A percentile compares a stretch with the other conserved stretches of the same genome.
Conservation (phyloP, 441 rosid genomes). For the Biscutella laevigata region DNA sequence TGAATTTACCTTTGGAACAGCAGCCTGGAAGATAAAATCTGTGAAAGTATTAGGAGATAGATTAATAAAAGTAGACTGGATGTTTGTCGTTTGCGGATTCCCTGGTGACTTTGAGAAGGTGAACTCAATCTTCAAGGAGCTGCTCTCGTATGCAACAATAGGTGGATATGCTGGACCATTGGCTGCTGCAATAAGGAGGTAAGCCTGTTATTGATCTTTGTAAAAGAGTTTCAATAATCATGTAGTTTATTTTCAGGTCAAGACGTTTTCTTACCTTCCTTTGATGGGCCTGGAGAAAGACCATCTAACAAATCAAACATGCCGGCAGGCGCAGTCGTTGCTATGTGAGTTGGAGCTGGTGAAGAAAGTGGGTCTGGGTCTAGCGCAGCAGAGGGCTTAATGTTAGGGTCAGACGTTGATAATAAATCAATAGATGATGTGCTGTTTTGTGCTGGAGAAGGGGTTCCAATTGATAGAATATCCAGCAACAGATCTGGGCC, state of each 20-base stretch:
- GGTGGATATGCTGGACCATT: conserved; percentile 78
- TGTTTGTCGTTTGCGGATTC: conserved; percentile 56
- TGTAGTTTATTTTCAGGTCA: background rate
- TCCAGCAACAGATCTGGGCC: conserved; percentile 77
- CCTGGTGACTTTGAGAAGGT: conserved; percentile 73
- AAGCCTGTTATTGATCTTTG: conserved; percentile 9
- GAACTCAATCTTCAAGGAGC: conserved; percentile 68
- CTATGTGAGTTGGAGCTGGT: conserved; percentile 31
- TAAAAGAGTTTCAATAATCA: background rate
- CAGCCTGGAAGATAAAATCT: conserved; percentile 92
- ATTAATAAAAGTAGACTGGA: conserved; percentile 71
- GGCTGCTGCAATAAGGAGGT: conserved; percentile 42
- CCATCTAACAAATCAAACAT: conserved; percentile 85
- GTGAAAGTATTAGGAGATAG: conserved; percentile 50
- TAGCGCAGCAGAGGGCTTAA: conserved; percentile 29
- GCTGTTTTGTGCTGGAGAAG: conserved; percentile 46
- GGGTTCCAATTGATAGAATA: conserved; percentile 78
- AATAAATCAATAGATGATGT: conserved; percentile 47
- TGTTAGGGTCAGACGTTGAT: conserved; percentile 39
- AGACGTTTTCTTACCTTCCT: conserved; percentile 39
- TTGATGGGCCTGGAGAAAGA: conserved; percentile 51
- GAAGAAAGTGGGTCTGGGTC: conserved; percentile 42
- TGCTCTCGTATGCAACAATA: conserved; percentile 77
- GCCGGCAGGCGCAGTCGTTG: conserved; percentile 36
- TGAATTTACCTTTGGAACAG: conserved; percentile 85